Evolutionary conservation across 495 filamentous ascomycete species (phyloP).

Genomic region (Penicillium bovifimosum): DNA sequence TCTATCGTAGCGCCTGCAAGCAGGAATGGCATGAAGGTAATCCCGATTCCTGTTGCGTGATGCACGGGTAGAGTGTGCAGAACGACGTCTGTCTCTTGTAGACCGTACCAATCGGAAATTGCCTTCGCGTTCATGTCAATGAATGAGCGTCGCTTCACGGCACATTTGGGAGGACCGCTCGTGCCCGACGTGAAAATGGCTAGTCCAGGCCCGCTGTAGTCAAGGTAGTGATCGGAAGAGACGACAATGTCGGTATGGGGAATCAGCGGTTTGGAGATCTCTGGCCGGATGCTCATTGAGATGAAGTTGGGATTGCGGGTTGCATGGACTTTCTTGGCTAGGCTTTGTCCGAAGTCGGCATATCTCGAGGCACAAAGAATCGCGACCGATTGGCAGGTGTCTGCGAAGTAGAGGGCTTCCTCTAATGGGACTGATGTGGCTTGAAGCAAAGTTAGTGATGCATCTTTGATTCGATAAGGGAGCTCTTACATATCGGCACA

Average conservation of each 20-base stretch:
- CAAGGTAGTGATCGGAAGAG: slow-evolving; percentile 19
- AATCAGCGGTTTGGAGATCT: neutral
- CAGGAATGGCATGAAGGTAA: slow-evolving; percentile 42
- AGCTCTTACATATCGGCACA: slow-evolving; percentile 22
- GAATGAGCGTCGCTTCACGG: slow-evolving; percentile 26
- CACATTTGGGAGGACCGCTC: slow-evolving; percentile 42
- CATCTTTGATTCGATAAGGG: neutral
- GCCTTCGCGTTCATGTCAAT: slow-evolving; percentile 20
- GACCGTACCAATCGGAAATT: slow-evolving; percentile 22
- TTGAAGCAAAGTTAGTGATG: too few species aligned
- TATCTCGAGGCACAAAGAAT: neutral
- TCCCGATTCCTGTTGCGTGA: slow-evolving; percentile 43
- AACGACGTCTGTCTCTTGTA: slow-evolving; percentile 21
- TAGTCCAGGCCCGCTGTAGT: slow-evolving; percentile 20
- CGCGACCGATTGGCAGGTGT: neutral
- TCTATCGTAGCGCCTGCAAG: slow-evolving; percentile 39
- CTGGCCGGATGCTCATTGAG: neutral
- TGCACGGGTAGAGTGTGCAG: slow-evolving; percentile 43
- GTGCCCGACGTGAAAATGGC: slow-evolving; percentile 42
- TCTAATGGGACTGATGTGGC: neutral
- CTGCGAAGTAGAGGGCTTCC: neutral
- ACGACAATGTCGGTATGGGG: slow-evolving; percentile 13
- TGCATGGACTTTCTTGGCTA: neutral
- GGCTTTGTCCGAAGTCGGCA: neutral
- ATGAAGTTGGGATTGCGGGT: neutral